Percentiles rank a stretch among this genome's conserved stretches.
These are phyloP conservation scores for Spathaspora gorwiae DNA, from an alignment of 805 yeast genomes.

Conservation along the genomic window DNA sequence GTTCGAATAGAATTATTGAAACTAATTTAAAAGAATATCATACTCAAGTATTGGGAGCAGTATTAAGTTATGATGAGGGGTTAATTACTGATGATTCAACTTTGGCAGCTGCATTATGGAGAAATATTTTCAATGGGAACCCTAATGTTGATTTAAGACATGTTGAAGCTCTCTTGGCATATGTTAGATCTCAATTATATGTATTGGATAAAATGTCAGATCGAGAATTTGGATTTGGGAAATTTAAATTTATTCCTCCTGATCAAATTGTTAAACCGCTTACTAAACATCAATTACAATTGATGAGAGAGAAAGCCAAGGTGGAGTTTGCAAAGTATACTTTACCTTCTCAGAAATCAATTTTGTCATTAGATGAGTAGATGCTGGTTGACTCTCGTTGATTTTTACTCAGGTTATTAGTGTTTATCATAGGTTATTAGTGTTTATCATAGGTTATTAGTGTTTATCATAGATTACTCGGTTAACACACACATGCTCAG, in stretches of 20 bases:
- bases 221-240: slow-evolving; percentile 89
- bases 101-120: slow-evolving; percentile 76
- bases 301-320: slow-evolving; percentile 47
- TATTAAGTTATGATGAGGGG: slow-evolving; percentile 91
- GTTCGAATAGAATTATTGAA: slow-evolving; percentile 76
- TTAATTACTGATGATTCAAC: slow-evolving; percentile 74
- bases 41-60: slow-evolving; percentile 82
- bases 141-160: slow-evolving; percentile 76
- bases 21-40: slow-evolving; percentile 86
- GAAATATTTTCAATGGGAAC: slow-evolving; percentile 87
- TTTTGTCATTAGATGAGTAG: slow-evolving; percentile 39
- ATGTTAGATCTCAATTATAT: slow-evolving; percentile 84
- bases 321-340: slow-evolving; percentile 48
- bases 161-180: slow-evolving; percentile 84
- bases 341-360: slow-evolving; percentile 57
- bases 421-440: no score
- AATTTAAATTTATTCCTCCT: slow-evolving; percentile 80
- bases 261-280: slow-evolving; percentile 71
- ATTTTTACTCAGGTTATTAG: no score
- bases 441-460: neutral
- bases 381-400: neutral
- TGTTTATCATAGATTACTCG: no score
- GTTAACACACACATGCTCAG: no score
- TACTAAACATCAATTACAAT: slow-evolving; percentile 58
- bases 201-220: slow-evolving; percentile 83